These are phyloP conservation scores for Curvularia eragrostidis DNA, from an alignment of 2,329 filamentous ascomycete species.

Conservation along the genomic window DNA sequence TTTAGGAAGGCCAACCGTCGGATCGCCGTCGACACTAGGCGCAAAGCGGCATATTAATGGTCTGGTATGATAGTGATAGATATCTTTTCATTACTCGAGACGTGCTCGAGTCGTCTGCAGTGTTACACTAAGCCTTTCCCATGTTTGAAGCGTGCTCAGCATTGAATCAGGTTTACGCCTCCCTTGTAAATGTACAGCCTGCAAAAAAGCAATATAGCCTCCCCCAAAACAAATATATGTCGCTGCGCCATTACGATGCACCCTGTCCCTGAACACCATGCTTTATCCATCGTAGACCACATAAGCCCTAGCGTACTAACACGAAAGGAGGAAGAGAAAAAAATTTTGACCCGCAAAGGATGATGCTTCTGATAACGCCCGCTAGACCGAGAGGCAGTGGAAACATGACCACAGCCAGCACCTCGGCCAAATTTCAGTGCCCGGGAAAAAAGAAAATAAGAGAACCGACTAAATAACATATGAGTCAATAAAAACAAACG, in stretches of 20 bases:
- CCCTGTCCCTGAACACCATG: slow-evolving; percentile 29
- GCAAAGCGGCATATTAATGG: not conserved
- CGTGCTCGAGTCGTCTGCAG: not conserved
- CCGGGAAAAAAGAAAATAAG: slow-evolving; percentile 15
- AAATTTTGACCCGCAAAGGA: slow-evolving; percentile 40
- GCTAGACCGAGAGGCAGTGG: slow-evolving; percentile 19
- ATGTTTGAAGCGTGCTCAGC: slow-evolving; percentile 9
- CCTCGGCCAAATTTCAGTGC: slow-evolving; percentile 4
- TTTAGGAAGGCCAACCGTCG: slow-evolving; percentile 5
- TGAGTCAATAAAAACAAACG: slow-evolving; percentile 14
- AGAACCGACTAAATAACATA: slow-evolving; percentile 13
- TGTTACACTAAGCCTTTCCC: slow-evolving; percentile 8
- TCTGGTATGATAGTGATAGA: slow-evolving; percentile 7
- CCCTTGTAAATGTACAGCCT: slow-evolving; percentile 9
- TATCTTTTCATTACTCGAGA: slow-evolving; percentile 16
- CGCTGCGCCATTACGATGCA: slow-evolving; percentile 30
- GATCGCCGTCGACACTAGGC: slow-evolving; percentile 3
- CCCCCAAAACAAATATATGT: slow-evolving; percentile 15
- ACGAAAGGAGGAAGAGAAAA: slow-evolving; percentile 25
- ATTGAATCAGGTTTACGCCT: slow-evolving; percentile 10
- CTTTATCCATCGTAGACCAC: slow-evolving; percentile 21
- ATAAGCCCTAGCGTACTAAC: slow-evolving; percentile 33
- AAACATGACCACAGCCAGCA: slow-evolving; percentile 6
- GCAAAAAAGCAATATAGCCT: slow-evolving; percentile 20
- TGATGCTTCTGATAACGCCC: slow-evolving; percentile 37